Evolutionary conservation across 2,329 filamentous ascomycete species (phyloP), one percentile per base, ranked within the genome.

Genomic region (Apiospora koreana): DNA sequence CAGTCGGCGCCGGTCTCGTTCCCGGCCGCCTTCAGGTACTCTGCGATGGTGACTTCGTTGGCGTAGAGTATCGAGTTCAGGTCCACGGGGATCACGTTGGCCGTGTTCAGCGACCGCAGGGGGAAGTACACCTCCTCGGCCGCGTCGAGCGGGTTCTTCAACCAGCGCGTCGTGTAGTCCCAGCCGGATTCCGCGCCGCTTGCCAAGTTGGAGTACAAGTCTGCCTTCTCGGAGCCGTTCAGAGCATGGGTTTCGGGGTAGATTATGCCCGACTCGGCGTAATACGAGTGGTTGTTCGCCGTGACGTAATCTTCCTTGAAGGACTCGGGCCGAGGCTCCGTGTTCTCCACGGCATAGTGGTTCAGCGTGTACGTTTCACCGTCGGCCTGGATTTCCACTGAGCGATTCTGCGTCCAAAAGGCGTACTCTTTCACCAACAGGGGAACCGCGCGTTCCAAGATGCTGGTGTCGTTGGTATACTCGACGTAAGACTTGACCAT

Each of bases 51-150:
- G 1, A 87, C 80, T 75, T 93, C 91, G 73, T 91, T 91, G 74
- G 85, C 85, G 78, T 92, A 93, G 10, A 93, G 80, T 62, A 92
- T 92, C 1, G 89, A 88, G 79, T 93, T 92, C 72, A 93, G 84
- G 69, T 92, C 90, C 2, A 93, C 88, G 1, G 89, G 88, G 1
- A 93, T 81, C 14, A 87, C 84, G 64, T 88, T 84, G 70, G 82
- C 81, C 8, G 86, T 86, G 78, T 92, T 91, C 58, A 92, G 84
- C 18, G 86, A 90, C 42, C 90, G 86, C 10, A 92, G 83, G 0
- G 91, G 90, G 80, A 92, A 92, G 77, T 89, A 91, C 25, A 86
- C 83, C 74, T 91, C 88, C 35, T 82, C 79, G 43, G 85, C 85
- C 8, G 90, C 89, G 75, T 92, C 89, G 4, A 80, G 77, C 0